Conservation (phyloP, 345 rosid genomes). For the Erodium maritimum region DNA sequence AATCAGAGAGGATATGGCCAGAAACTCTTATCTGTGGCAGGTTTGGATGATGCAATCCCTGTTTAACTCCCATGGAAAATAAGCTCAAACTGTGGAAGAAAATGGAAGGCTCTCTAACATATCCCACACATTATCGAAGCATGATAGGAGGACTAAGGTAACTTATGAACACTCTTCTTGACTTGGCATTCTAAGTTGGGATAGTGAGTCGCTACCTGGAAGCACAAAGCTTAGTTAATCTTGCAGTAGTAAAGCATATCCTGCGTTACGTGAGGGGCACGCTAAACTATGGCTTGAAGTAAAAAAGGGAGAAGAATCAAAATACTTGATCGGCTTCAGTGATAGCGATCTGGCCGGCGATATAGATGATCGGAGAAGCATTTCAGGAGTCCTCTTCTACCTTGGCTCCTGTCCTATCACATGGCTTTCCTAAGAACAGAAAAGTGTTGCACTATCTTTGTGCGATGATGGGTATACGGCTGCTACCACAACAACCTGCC, state of each 20-base stretch:
- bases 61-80: constrained; percentile 6
- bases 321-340: neutral
- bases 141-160: constrained; percentile 4
- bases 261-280: constrained; percentile 5
- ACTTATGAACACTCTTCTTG: constrained; percentile 3
- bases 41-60: constrained; percentile 7
- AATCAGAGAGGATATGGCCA: neutral
- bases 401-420: too few relatives aligned
- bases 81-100: neutral
- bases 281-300: neutral
- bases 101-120: neutral
- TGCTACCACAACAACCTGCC: too few relatives aligned
- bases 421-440: too few relatives aligned
- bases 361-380: too few relatives aligned
- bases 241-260: constrained; percentile 6
- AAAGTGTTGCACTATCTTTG: too few relatives aligned
- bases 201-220: constrained; percentile 8
- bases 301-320: neutral
- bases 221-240: neutral
- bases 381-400: too few relatives aligned
- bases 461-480: too few relatives aligned
- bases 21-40: constrained; percentile 2
- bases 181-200: constrained; percentile 4
- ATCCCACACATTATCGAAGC: neutral
- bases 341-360: neutral